These are phyloP conservation scores for Populus trichocarpa DNA, from an alignment of 441 rosid species.

Conservation along the genomic window DNA sequence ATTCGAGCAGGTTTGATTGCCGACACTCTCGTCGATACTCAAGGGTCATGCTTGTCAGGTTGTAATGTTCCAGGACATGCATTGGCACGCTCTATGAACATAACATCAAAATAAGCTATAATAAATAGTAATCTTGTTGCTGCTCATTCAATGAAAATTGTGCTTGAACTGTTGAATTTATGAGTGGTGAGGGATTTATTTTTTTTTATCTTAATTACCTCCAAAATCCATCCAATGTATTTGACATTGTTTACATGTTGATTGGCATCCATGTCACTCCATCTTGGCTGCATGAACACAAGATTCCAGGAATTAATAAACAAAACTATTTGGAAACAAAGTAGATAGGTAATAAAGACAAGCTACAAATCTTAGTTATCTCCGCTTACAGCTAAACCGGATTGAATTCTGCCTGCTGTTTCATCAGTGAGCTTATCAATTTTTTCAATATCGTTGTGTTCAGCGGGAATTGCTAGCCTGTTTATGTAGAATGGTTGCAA, in stretches of 20 bases:
- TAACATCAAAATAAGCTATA: neutral
- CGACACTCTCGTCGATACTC: conserved; percentile 50
- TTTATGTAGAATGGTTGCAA: conserved; percentile 40
- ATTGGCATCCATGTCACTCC: conserved; percentile 63
- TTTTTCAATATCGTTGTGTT: conserved; percentile 27
- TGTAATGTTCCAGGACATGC: conserved; percentile 37
- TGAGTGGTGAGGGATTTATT: neutral
- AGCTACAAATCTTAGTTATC: neutral
- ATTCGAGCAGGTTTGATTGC: conserved; percentile 41
- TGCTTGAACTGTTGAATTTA: too few relatives aligned
- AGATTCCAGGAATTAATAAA: neutral
- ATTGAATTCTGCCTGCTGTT: conserved; percentile 38
- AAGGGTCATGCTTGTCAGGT: conserved; percentile 45
- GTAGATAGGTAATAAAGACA: neutral
- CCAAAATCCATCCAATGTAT: conserved; percentile 57
- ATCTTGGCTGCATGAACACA: conserved; percentile 38
- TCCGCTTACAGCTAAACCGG: conserved; percentile 45
- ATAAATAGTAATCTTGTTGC: neutral
- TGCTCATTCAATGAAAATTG: too few relatives aligned
- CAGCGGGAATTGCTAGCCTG: conserved; percentile 30
- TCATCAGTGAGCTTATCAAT: conserved; percentile 45
- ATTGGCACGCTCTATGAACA: conserved; percentile 39
- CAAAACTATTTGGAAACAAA: neutral
- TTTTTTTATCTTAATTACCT: conserved; percentile 26
- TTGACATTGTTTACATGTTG: conserved; percentile 59